These are phyloP conservation scores for Exobasidium cylindrosporum DNA, from an alignment of 1,284 basidiomycete species.

Conservation along the genomic window DNA sequence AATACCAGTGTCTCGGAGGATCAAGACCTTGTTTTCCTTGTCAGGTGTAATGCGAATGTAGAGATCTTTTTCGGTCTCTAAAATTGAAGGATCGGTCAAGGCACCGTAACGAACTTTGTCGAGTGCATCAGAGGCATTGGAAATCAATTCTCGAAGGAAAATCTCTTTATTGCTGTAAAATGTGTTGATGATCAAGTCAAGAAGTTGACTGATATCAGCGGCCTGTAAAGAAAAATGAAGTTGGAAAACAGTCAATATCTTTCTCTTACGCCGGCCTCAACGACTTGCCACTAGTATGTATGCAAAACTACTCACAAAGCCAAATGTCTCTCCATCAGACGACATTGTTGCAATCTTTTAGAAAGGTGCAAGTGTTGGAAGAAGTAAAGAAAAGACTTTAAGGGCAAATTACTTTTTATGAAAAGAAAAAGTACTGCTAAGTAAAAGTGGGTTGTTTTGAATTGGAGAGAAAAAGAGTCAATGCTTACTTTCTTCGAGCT, in stretches of 20 bases:
- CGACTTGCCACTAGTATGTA: no score
- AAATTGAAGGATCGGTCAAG: slow-evolving; percentile 51
- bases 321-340: slow-evolving; percentile 2
- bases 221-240: slow-evolving; percentile 3
- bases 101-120: slow-evolving; percentile 55
- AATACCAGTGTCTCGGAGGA: slow-evolving; percentile 92
- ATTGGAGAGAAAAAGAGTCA: no score
- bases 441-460: no score
- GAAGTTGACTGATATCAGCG: slow-evolving; percentile 37
- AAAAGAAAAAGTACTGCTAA: no score
- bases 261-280: not conserved
- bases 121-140: slow-evolving; percentile 54
- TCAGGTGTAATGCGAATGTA: slow-evolving; percentile 61
- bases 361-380: not conserved
- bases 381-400: no score
- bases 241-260: not conserved
- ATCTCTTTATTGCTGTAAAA: slow-evolving; percentile 52
- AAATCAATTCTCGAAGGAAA: slow-evolving; percentile 55
- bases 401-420: no score
- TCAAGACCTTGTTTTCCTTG: slow-evolving; percentile 90
- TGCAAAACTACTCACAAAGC: slow-evolving; percentile 9
- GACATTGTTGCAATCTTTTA: not conserved
- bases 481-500: no score
- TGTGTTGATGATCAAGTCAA: slow-evolving; percentile 56
- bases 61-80: slow-evolving; percentile 53